Evolutionary conservation across 768 basidiomycete genomes (phyloP).

Genomic region (Piloderma croceum): DNA sequence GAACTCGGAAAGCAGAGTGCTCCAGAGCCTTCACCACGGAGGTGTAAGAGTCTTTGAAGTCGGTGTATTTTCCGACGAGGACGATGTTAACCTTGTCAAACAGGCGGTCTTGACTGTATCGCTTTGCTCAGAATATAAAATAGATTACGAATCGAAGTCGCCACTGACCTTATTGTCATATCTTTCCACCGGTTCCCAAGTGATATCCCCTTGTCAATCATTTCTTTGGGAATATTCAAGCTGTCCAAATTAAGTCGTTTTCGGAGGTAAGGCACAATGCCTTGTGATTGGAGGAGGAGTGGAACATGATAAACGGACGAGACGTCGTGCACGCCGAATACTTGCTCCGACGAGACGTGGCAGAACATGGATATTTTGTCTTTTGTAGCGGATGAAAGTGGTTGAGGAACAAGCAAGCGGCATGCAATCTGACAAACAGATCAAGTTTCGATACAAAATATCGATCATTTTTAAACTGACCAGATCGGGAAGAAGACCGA

Average conservation of each 20-base stretch:
- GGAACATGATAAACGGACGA: slow-evolving; percentile 97
- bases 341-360: slow-evolving; percentile 84
- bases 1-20: slow-evolving; percentile 92
- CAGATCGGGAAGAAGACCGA: slow-evolving; percentile 89
- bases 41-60: slow-evolving; percentile 97
- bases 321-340: slow-evolving; percentile 94
- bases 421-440: slow-evolving; percentile 73
- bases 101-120: slow-evolving; percentile 85
- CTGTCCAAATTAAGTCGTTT: slow-evolving; percentile 72
- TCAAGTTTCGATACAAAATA: background rate
- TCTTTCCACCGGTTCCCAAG: slow-evolving; percentile 78
- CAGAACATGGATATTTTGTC: slow-evolving; percentile 99
- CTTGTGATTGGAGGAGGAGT: slow-evolving; percentile 84
- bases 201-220: slow-evolving; percentile 54
- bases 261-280: slow-evolving; percentile 79
- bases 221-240: slow-evolving; percentile 48
- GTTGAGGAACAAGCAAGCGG: slow-evolving; percentile 72
- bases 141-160: too few species aligned
- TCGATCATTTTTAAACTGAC: slow-evolving; percentile 38
- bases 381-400: slow-evolving; percentile 81
- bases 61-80: slow-evolving; percentile 96
- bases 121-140: too few species aligned
- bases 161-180: slow-evolving; percentile 69
- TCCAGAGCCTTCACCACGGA: slow-evolving; percentile 94
- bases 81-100: slow-evolving; percentile 87